Conservation (phyloP, 1,284 basidiomycete genomes). For the Puccinia polysora region DNA sequence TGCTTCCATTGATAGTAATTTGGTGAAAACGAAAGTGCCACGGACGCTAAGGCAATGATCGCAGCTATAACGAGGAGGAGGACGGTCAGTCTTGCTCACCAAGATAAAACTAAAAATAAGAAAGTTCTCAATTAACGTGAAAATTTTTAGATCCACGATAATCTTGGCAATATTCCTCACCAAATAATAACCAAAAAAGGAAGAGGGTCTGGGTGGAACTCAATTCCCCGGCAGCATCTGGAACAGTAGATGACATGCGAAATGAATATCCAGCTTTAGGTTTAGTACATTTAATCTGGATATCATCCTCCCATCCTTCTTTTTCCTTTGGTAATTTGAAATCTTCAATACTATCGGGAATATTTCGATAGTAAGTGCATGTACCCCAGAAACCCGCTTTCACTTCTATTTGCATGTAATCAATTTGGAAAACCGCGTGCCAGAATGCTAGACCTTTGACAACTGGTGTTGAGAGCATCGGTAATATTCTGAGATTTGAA, state of each 20-base stretch:
- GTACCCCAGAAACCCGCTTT: slow-evolving; percentile 32
- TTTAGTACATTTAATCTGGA: slow-evolving; percentile 13
- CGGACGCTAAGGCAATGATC: slow-evolving; percentile 7
- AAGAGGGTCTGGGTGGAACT: slow-evolving; percentile 32
- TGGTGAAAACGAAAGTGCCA: slow-evolving; percentile 31
- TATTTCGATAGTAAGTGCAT: slow-evolving; percentile 23
- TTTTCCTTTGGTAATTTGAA: slow-evolving; percentile 2
- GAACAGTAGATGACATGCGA: slow-evolving; percentile 19
- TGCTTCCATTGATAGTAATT: slow-evolving; percentile 39
- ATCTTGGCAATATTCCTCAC: neutral
- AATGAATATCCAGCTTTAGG: slow-evolving; percentile 40
- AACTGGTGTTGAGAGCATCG: slow-evolving; percentile 31
- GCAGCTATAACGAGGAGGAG: slow-evolving; percentile 6
- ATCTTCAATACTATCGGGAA: neutral
- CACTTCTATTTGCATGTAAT: slow-evolving; percentile 25
- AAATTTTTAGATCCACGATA: no score
- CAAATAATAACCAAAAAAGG: slow-evolving; percentile 28
- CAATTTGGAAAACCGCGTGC: slow-evolving; percentile 29
- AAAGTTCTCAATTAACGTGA: neutral
- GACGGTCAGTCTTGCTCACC: neutral
- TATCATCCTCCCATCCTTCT: neutral
- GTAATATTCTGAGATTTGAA: slow-evolving; percentile 23
- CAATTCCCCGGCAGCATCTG: slow-evolving; percentile 29
- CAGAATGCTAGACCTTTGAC: slow-evolving; percentile 32
- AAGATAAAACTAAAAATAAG: neutral